A percentile compares a stretch with the other conserved stretches of the same genome.
Evolutionary conservation across 2,329 filamentous ascomycete species (phyloP).

Genomic region (Scytalidium lignicola): DNA sequence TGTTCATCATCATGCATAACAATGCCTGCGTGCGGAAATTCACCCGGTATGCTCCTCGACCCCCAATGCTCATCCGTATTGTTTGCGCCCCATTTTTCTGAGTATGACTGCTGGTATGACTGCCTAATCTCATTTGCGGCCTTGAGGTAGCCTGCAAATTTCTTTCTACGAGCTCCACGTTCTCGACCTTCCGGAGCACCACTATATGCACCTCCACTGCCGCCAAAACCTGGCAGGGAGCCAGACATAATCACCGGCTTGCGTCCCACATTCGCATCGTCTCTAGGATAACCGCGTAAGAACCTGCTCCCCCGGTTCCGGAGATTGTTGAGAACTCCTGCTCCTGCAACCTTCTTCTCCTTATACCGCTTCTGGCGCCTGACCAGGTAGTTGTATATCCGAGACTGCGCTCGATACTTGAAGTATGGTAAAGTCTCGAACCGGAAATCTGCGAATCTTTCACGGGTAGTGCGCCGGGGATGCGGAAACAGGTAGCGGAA

Average conservation of each 20-base stretch:
- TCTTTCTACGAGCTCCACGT: conserved; percentile 69
- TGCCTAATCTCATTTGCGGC: conserved; percentile 69
- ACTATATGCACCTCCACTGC: conserved; percentile 15
- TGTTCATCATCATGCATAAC: conserved; percentile 77
- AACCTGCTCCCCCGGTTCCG: conserved; percentile 24
- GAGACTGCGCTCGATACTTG: conserved; percentile 66
- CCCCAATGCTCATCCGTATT: conserved; percentile 38
- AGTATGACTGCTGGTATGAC: conserved; percentile 53
- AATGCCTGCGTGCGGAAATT: conserved; percentile 82
- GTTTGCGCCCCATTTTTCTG: conserved; percentile 38
- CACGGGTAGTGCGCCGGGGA: conserved; percentile 56
- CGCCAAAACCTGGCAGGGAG: conserved; percentile 27
- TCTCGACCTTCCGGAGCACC: conserved; percentile 37
- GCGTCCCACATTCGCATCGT: conserved; percentile 29
- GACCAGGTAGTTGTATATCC: conserved; percentile 71
- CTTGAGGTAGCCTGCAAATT: conserved; percentile 67
- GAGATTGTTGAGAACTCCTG: conserved; percentile 22
- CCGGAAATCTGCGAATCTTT: conserved; percentile 66
- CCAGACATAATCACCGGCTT: conserved; percentile 25
- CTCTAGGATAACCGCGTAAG: conserved; percentile 24
- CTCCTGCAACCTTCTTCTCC: conserved; percentile 35
- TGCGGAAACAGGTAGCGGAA: conserved; percentile 66
- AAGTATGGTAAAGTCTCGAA: conserved; percentile 69
- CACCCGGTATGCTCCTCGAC: conserved; percentile 57
- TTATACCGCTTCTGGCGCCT: conserved; percentile 53